Evolutionary conservation across 2,329 filamentous ascomycete genomes (phyloP).

Genomic region (Lithohypha guttulata): DNA sequence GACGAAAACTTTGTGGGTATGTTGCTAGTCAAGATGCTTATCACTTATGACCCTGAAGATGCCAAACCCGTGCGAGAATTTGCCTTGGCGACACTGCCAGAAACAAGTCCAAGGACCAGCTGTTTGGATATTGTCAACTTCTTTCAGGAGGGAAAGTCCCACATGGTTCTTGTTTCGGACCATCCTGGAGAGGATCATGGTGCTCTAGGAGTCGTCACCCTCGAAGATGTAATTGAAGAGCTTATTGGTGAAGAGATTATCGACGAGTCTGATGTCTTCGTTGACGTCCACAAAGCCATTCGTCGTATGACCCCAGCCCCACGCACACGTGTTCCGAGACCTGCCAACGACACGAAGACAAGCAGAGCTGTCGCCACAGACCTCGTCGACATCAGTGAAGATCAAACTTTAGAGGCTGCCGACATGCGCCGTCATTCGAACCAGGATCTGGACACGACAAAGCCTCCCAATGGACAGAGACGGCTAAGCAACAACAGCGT

Average conservation of each 20-base stretch:
- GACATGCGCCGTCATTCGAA: slow-evolving; percentile 14
- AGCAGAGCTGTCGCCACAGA: slow-evolving; percentile 24
- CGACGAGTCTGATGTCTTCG: slow-evolving; percentile 95
- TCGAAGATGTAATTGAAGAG: slow-evolving; percentile 98
- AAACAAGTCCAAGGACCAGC: slow-evolving; percentile 89
- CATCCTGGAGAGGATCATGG: slow-evolving; percentile 82
- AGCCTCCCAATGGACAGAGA: slow-evolving; percentile 24
- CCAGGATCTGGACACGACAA: slow-evolving; percentile 20
- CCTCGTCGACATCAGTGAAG: slow-evolving; percentile 38
- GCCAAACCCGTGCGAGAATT: slow-evolving; percentile 79
- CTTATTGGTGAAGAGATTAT: slow-evolving; percentile 99
- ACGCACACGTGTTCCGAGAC: slow-evolving; percentile 56
- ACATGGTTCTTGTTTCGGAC: slow-evolving; percentile 95
- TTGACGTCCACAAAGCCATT: slow-evolving; percentile 97
- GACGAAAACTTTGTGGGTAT: slow-evolving; percentile 87
- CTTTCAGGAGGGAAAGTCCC: slow-evolving; percentile 97
- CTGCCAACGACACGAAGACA: slow-evolving; percentile 33
- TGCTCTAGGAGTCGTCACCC: slow-evolving; percentile 81
- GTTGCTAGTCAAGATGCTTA: slow-evolving; percentile 96
- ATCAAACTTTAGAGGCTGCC: slow-evolving; percentile 25
- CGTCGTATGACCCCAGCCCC: slow-evolving; percentile 77
- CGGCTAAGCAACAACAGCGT: slow-evolving; percentile 25
- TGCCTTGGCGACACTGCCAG: slow-evolving; percentile 81
- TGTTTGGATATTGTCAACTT: slow-evolving; percentile 98
- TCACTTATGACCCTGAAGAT: slow-evolving; percentile 96